Conservation (phyloP, 139 green algal species). For the Asterochloris erici region DNA sequence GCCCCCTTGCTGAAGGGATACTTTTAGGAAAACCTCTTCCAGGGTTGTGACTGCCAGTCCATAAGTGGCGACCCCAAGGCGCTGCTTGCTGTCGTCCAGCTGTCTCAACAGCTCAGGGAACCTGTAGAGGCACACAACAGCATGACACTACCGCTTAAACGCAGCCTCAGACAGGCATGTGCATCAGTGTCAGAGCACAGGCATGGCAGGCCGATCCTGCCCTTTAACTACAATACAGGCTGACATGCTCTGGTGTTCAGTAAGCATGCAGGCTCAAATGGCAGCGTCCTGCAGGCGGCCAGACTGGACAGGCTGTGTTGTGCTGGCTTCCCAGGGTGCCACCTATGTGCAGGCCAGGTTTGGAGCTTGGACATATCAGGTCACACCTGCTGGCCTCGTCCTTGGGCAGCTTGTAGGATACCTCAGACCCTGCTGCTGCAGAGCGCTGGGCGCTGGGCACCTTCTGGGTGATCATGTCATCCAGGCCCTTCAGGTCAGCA, state of each 20-base stretch:
- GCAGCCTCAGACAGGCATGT: neutral
- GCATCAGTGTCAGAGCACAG: neutral
- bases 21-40: constrained; percentile 60
- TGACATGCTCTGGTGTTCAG: too few relatives aligned
- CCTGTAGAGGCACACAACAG: neutral
- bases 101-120: constrained; percentile 34
- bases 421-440: constrained; percentile 34
- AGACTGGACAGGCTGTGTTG: too few relatives aligned
- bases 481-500: neutral
- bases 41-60: constrained; percentile 71
- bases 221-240: too few relatives aligned
- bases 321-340: too few relatives aligned
- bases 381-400: constrained; percentile 19
- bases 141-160: neutral
- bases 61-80: constrained; percentile 50
- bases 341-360: too few relatives aligned
- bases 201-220: too few relatives aligned
- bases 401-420: constrained; percentile 47
- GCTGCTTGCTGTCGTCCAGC: constrained; percentile 31
- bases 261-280: too few relatives aligned
- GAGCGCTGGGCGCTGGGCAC: constrained; percentile 43
- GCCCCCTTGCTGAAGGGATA: constrained; percentile 21
- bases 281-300: too few relatives aligned
- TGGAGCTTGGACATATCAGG: too few relatives aligned
- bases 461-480: constrained; percentile 14